Percentiles rank a stretch among this genome's conserved stretches.
phyloP scores from a whole-genome alignment of 2,329 filamentous ascomycete genomes.

The Orbilia javanica region DNA sequence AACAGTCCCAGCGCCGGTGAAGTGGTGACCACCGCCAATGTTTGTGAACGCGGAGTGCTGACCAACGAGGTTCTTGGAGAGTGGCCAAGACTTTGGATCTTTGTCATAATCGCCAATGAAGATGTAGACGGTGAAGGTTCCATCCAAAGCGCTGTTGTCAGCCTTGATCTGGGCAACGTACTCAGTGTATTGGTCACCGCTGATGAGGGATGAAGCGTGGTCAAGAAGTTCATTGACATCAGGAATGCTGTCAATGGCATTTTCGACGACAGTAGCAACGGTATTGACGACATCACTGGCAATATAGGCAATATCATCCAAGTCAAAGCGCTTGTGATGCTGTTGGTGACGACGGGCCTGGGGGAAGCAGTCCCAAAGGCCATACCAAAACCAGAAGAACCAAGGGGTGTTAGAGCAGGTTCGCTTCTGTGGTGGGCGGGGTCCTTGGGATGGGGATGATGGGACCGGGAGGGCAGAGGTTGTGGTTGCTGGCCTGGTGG shows the following conservation, averaged over 20 bases:
- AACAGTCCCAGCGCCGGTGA: conserved; percentile 65
- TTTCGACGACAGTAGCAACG: conserved; percentile 21
- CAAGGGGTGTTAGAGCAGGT: conserved; percentile 46
- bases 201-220: conserved; percentile 43
- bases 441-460: neutral
- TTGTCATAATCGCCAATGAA: conserved; percentile 64
- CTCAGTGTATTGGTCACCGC: conserved; percentile 62
- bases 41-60: conserved; percentile 65
- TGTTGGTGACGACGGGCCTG: neutral
- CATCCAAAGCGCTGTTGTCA: conserved; percentile 64
- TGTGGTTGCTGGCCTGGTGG: conserved; percentile 6
- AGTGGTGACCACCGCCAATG: conserved; percentile 59
- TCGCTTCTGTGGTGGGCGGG: neutral
- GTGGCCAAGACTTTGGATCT: conserved; percentile 63
- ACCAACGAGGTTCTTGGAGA: conserved; percentile 66
- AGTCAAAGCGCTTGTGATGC: conserved; percentile 28
- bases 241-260: conserved; percentile 48
- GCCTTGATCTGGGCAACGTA: conserved; percentile 65
- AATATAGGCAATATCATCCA: conserved; percentile 8
- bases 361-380: conserved; percentile 30
- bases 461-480: neutral
- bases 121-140: conserved; percentile 64
- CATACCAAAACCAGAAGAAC: conserved; percentile 43
- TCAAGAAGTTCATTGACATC: conserved; percentile 35
- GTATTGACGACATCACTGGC: conserved; percentile 6